Base-by-base conservation (phyloP, 2,329 filamentous ascomycete species). In the Ascosphaera apis region DNA sequence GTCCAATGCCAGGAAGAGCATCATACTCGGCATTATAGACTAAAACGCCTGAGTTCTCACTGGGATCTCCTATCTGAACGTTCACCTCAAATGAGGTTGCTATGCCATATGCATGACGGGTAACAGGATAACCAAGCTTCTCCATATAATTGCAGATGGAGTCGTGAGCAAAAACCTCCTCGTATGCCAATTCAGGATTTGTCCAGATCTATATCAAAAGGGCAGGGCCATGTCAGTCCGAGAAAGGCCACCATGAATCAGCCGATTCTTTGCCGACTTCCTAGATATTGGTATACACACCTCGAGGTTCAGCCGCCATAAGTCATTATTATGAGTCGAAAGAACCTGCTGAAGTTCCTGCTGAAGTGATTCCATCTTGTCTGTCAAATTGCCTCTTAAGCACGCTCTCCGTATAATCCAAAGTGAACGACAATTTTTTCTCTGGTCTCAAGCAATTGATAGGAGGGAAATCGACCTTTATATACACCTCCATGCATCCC, bases 161-260 rank as follows among this genome's bases (percentile, higher is more conserved):
- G 28, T 66, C 57, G 41, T 69, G 65, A 6, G 67, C 66, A 13
- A 54, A 55, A 45, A 58, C 49, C 42, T 70, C 66, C 36, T 66
- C 46, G 44, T 61, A 69, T 2, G 55, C 59, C 0, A 64, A 48
- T 44, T 70, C 66, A 0, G 66, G 66, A 38, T 67, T 53, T n/a
- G 52, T 51, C 44, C 54, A 55, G 36, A 62, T 61, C 55, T 58
- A n/a, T n/a, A n/a, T n/a, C n/a, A n/a, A n/a, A n/a, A n/a, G n/a
- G n/a, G n/a, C n/a, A n/a, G n/a, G n/a, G n/a, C n/a, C n/a, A n/a
- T n/a, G n/a, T n/a, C n/a, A n/a, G n/a, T n/a, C n/a, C n/a, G n/a
- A n/a, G n/a, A n/a, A n/a, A n/a, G n/a, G n/a, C n/a, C n/a, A n/a
- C n/a, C n/a, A n/a, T n/a, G n/a, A n/a, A n/a, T n/a, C n/a, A n/a